These are phyloP conservation scores for Aspergillus sclerotialis DNA, from an alignment of 2,329 filamentous ascomycete species.

Conservation along the genomic window DNA sequence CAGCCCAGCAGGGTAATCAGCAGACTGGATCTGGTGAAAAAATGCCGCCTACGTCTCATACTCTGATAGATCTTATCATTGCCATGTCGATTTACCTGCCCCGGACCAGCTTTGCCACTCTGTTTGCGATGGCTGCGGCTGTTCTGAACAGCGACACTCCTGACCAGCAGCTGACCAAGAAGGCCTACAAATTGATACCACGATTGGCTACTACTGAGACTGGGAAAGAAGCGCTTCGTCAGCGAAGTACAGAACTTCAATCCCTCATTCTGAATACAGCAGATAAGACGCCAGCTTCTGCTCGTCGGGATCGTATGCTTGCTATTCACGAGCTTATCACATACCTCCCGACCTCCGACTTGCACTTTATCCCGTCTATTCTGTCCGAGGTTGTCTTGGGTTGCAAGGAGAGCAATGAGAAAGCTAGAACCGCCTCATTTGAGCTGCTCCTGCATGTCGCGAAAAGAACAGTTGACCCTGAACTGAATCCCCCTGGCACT, in stretches of 20 bases:
- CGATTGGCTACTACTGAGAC: slow-evolving; percentile 74
- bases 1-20: slow-evolving; percentile 55
- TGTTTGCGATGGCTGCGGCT: slow-evolving; percentile 80
- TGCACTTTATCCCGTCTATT: slow-evolving; percentile 89
- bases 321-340: slow-evolving; percentile 76
- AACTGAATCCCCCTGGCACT: slow-evolving; percentile 44
- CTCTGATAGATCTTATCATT: slow-evolving; percentile 92
- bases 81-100: slow-evolving; percentile 93
- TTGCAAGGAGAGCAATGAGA: slow-evolving; percentile 97
- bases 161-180: slow-evolving; percentile 94
- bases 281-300: slow-evolving; percentile 79
- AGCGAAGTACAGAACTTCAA: slow-evolving; percentile 73
- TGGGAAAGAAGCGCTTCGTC: slow-evolving; percentile 67
- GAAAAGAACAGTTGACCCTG: slow-evolving; percentile 66
- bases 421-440: slow-evolving; percentile 81
- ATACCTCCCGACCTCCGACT: slow-evolving; percentile 65
- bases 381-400: slow-evolving; percentile 92
- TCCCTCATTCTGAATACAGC: slow-evolving; percentile 69
- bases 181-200: slow-evolving; percentile 96
- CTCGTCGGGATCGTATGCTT: slow-evolving; percentile 75
- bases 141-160: slow-evolving; percentile 62
- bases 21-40: slow-evolving; percentile 60
- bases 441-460: slow-evolving; percentile 85
- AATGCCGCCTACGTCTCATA: slow-evolving; percentile 89
- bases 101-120: slow-evolving; percentile 70